Evolutionary conservation across 192 early-diverging fungal genomes (phyloP), one percentile per base, ranked within the genome.

Genomic region (Kickxella alabastrina): DNA sequence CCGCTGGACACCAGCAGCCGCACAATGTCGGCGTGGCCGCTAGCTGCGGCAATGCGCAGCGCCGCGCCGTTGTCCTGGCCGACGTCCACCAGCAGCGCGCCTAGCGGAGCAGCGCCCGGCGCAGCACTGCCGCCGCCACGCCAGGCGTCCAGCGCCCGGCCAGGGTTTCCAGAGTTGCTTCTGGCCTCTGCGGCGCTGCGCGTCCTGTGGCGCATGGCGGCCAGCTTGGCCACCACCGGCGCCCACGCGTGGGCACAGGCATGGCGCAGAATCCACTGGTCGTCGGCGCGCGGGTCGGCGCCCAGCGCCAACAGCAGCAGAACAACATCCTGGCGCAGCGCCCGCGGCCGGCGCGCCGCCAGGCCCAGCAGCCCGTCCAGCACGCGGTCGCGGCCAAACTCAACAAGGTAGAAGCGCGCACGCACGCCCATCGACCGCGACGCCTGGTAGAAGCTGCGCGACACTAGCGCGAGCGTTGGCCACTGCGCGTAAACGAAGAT

Each of bases 401-500:
- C 67, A 1, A 37, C 57, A 27, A 76, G 23, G 43, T 41, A 70
- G 52, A 57, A 76, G 28, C 55, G 73, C 24, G 73, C 73, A 0
- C 73, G 57, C 26, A 70, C 67, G 5, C 49, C 61, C 47, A 44
- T 37, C 29, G 62, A 53, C 58, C 27, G 51, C 42, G 73, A 76
- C 26, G 52, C 73, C 6, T 35, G 37, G 44, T 57, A 22, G 44
- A 76, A 68, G 8, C 23, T 45, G 2, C 67, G 57, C 49, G 73
- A 69, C 31, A 70, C 62, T 1, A 34, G 27, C 10, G 57, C 62
- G 14, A 76, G 73, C 40, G 67, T 50, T 50, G 73, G 73, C 65
- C 67, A 65, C 55, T 76, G 73, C 45, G 73, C 73, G 13, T 38
- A 38, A 35, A 76, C 67, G n/a, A 76, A 76, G 7, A 76, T 57